Base-by-base conservation (phyloP, 106 monocot genomes). In the Apostasia ramifera region DNA sequence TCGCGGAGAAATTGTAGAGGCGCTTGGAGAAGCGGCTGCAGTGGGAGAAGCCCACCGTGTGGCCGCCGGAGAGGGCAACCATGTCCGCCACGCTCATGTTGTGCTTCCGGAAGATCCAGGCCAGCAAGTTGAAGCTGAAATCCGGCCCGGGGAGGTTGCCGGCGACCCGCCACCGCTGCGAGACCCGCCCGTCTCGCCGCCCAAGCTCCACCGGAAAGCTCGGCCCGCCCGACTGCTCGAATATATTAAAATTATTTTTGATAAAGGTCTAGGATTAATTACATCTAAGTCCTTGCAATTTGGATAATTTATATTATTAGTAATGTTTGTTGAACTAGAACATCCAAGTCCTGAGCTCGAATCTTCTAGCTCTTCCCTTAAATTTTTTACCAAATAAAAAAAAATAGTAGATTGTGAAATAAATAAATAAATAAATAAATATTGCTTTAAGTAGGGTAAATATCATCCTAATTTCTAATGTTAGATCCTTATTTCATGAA, bases 11-110 rank as follows among this genome's bases (percentile, higher is more conserved):
- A 1, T 49, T 61, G 61, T 75, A 68, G 14, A 75, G 75, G 53
- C 75, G 75, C 7, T 47, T 75, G 5, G 75, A 43, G 11, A 75
- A 59, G 45, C 68, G 68, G 52, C 12, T 51, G 68, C 75, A 75
- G 44, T 75, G 75, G 5, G 75, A 68, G 68, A 68, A 68, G 1
- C 75, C 75, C 6, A 75, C 53, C 3, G 75, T 68, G 44, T 75
- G 75, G 0, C 52, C 75, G 4, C 75, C 75, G 5, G 75, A 75
- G 26, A 75, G 75, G 2, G 75, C 61, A 2, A 69, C 57, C 75
- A 75, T 75, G 61, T 75, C 75, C 2, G 52, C 47, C 14, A 69
- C 61, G 39, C 68, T 42, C 6, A 75, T 52, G 61, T 68, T 68
- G 44, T 75, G 68, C 50, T 68, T 68, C 13, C 68, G 45, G 68